Percentiles rank a stretch among this genome's conserved stretches.
Evolutionary conservation across 306 rosid genomes (phyloP).

Genomic region (Cicer pinnatifidum): DNA sequence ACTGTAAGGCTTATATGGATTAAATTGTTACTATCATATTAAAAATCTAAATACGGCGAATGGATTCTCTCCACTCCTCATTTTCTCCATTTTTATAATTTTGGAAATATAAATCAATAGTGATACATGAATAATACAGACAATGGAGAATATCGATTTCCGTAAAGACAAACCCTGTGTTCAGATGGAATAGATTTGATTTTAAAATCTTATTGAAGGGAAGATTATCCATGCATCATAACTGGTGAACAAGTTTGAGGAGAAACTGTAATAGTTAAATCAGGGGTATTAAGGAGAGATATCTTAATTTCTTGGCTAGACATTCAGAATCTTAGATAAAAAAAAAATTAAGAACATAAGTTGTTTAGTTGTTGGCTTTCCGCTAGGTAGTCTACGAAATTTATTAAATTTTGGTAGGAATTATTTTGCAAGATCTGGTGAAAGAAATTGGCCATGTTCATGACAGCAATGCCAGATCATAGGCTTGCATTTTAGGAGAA

Average conservation of each 20-base stretch:
- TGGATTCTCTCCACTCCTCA: not conserved
- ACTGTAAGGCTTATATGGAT: not conserved
- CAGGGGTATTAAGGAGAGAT: not conserved
- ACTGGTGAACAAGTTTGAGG: slow-evolving; percentile 5
- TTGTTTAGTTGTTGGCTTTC: slow-evolving; percentile 28
- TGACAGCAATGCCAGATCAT: slow-evolving; percentile 16
- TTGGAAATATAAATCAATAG: not conserved
- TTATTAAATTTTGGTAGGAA: slow-evolving; percentile 24
- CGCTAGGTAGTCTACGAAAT: slow-evolving; percentile 28
- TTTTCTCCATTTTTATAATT: not conserved
- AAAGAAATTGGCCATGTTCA: slow-evolving; percentile 32
- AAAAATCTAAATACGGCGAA: slow-evolving; percentile 1
- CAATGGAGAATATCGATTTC: not conserved
- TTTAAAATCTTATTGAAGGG: slow-evolving; percentile 1
- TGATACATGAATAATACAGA: not conserved
- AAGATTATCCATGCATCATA: slow-evolving; percentile 16
- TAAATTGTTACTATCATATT: slow-evolving; percentile 18
- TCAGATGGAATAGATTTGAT: not conserved
- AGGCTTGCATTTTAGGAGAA: slow-evolving; percentile 40
- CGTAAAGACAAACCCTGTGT: slow-evolving; percentile 13
- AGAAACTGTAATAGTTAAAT: slow-evolving; percentile 9
- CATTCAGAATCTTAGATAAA: slow-evolving; percentile 6
- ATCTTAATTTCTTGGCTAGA: slow-evolving; percentile 22
- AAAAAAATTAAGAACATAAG: slow-evolving; percentile 12
- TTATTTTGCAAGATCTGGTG: slow-evolving; percentile 18